Base-by-base conservation (phyloP, 192 early-diverging fungal species). In the Coemansia sp. region DNA sequence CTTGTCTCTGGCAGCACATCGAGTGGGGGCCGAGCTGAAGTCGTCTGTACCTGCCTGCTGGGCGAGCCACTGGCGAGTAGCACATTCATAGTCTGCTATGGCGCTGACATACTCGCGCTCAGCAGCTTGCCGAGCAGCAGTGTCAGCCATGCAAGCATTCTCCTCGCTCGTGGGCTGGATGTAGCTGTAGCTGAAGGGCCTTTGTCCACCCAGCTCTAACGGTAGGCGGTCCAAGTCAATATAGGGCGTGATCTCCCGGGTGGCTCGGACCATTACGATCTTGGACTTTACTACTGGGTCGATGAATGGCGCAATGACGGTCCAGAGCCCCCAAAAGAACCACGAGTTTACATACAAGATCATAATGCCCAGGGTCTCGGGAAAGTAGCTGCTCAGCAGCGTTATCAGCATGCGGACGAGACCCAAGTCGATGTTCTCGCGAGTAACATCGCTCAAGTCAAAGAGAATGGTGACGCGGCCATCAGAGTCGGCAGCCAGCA, bases 231-330 rank as follows among this genome's bases (percentile, higher is more conserved):
- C 79, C 16, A 74, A 64, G 49, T 88, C 86, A 29, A 97, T 91
- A 44, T 84, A 90, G 15, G 89, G 77, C 10, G 77, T 70, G 2
- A 95, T 65, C 3, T 93, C 89, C 3, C 89, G 79, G 11, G 89
- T 51, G 31, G 63, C 81, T 22, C 89, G 87, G 5, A 91, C 87
- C 67, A 97, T 94, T 15, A 86, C 70, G 73, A 97, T 91, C 77
- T 97, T 97, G 27, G 86, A 76, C 63, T 87, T 93, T 12, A 97
- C 96, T n/a, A 89, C 90, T 16, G 96, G 92, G 75, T 97, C 96
- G 38, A 97, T 85, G 59, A 95, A 86, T 31, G 93, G 90, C 67
- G 88, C 77, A 69, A 97, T 94, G 49, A 96, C 63, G n/a, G 84
- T 72, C 96, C 96, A 97, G 22, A 94, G 65, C 43, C 88, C 89